phyloP scores from a whole-genome alignment of 2,329 filamentous ascomycete species.

The Penicillium sp. region DNA sequence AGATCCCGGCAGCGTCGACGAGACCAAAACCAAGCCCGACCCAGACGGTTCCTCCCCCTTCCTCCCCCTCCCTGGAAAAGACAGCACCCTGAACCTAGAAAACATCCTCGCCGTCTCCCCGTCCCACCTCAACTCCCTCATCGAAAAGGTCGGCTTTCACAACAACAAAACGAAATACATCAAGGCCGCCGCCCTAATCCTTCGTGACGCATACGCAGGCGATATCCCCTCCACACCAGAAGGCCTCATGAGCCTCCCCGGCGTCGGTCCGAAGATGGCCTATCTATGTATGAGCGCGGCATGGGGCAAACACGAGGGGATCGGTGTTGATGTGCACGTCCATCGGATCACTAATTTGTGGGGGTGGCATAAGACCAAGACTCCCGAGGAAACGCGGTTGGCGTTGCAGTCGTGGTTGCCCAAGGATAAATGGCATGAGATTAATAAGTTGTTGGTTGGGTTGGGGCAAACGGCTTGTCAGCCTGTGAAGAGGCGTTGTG shows the following conservation, averaged over 20 bases:
- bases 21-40: slow-evolving; percentile 29
- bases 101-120: slow-evolving; percentile 75
- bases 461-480: slow-evolving; percentile 85
- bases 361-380: slow-evolving; percentile 83
- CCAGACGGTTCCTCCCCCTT: slow-evolving; percentile 20
- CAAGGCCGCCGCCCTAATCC: slow-evolving; percentile 71
- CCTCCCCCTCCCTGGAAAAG: slow-evolving; percentile 23
- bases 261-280: slow-evolving; percentile 94
- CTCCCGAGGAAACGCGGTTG: slow-evolving; percentile 77
- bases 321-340: slow-evolving; percentile 93
- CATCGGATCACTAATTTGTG: slow-evolving; percentile 93
- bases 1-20: not conserved
- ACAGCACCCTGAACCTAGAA: slow-evolving; percentile 66
- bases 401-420: slow-evolving; percentile 82
- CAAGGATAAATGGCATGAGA: slow-evolving; percentile 82
- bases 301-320: slow-evolving; percentile 70
- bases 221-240: slow-evolving; percentile 81
- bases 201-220: slow-evolving; percentile 67
- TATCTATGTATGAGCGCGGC: slow-evolving; percentile 82
- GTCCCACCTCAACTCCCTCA: slow-evolving; percentile 68
- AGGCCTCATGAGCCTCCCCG: slow-evolving; percentile 74
- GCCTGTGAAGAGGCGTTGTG: slow-evolving; percentile 77
- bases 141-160: slow-evolving; percentile 86
- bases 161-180: slow-evolving; percentile 90
- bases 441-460: slow-evolving; percentile 86